Evolutionary conservation across 129 eudicot genomes (phyloP), one percentile per base, ranked within the genome.

Genomic region (carrot (Daucus carota)): DNA sequence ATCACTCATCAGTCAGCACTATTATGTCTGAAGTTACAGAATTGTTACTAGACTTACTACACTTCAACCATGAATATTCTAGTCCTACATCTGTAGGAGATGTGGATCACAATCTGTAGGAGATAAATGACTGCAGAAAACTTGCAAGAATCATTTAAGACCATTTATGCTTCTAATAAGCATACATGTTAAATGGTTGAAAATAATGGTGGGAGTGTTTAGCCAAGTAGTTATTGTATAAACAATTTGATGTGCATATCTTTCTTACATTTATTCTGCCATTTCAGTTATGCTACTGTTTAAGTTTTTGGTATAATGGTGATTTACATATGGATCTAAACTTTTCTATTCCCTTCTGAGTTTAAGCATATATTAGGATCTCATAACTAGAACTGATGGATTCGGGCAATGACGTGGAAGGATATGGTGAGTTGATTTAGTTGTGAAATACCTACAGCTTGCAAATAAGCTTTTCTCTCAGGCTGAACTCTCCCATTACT

Each of bases 361-460:
- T 28, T 14, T 50, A 60, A 62, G 28, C 34, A 62, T 79, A 34
- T 28, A 77, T 20, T 78, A 94, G 97, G 98, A 96, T 79, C 96
- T 94, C 33, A 83, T 91, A 97, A 96, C 89, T 47, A 94, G 88
- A 83, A 84, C 80, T 17, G 97, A 94, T 54, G 26, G 26, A 22
- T 5, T 17, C 13, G 28, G 11, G 62, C 24, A 50, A 50, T 50
- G 76, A 89, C 91, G 97, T 91, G 10, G 98, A 94, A 81, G 93
- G 98, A 48, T 91, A 91, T 42, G 98, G 98, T 80, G 96, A 1
- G 97, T 94, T 63, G 98, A 94, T 82, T 94, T 97, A 3, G 98
- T 93, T 50, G 96, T 91, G 28, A 89, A 94, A 76, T 94, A 91
- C 79, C 80, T 94, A 20, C 97, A 91, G 83, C 98, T 94, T 45